Conservation (phyloP, 768 basidiomycete genomes). For the Antrodiella citrinella region DNA sequence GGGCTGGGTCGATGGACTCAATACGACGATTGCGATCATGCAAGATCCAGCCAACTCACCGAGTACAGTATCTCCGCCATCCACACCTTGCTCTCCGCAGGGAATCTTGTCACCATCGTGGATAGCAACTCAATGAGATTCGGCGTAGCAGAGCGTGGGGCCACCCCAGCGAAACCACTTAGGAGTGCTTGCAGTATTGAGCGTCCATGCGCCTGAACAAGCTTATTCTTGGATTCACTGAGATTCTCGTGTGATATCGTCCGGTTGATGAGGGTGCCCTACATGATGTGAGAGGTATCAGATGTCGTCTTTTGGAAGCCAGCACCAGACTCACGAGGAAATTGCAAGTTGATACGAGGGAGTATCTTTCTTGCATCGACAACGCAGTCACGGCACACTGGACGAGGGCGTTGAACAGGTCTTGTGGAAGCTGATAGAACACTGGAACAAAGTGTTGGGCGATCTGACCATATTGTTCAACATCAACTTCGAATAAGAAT, state of each 20-base stretch:
- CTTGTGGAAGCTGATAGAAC: constrained; percentile 57
- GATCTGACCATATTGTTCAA: constrained; percentile 16
- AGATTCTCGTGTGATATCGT: constrained; percentile 59
- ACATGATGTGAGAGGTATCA: constrained; percentile 1
- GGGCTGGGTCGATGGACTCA: constrained; percentile 33
- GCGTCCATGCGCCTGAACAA: constrained; percentile 50
- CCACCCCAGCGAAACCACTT: constrained; percentile 73
- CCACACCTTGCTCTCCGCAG: constrained; percentile 56
- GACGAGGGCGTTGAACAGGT: constrained; percentile 59
- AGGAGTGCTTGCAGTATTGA: constrained; percentile 67
- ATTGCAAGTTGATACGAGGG: constrained; percentile 70
- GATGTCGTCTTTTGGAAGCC: neutral
- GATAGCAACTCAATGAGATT: constrained; percentile 82
- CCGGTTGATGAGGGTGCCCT: constrained; percentile 63
- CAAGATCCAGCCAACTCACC: constrained; percentile 27
- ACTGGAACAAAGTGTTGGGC: constrained; percentile 53
- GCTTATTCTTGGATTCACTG: constrained; percentile 40
- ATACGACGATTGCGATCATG: neutral
- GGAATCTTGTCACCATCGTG: constrained; percentile 50
- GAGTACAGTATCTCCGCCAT: constrained; percentile 62
- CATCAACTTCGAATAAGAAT: neutral
- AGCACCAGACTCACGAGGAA: constrained; percentile 56
- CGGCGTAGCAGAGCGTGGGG: constrained; percentile 74
- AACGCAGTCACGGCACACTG: constrained; percentile 62
- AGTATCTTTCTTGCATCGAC: constrained; percentile 75